These are phyloP conservation scores for Ophiostoma tasmaniense DNA, from an alignment of 2,329 filamentous ascomycete genomes.

Conservation along the genomic window DNA sequence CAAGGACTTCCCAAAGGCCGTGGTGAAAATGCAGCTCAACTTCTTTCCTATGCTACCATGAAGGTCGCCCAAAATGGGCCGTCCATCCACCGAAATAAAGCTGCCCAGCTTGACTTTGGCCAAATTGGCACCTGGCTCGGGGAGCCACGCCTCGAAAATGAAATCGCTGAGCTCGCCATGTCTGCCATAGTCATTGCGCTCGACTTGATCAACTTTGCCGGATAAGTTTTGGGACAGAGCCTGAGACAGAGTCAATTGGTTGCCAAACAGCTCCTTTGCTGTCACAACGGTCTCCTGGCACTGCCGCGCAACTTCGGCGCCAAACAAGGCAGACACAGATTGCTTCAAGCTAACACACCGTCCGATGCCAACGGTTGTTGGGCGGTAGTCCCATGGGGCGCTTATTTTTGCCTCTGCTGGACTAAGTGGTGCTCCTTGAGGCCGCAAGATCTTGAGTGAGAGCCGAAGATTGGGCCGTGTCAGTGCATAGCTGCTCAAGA, in stretches of 20 bases:
- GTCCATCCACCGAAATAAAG: constrained; percentile 60
- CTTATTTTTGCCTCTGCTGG: constrained; percentile 28
- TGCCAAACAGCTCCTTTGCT: not conserved
- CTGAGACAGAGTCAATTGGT: constrained; percentile 8
- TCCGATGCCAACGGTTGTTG: not conserved
- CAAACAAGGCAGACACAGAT: constrained; percentile 54
- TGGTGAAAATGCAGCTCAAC: constrained; percentile 45
- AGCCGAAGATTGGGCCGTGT: constrained; percentile 56
- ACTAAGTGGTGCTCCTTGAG: constrained; percentile 7
- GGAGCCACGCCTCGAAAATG: constrained; percentile 49
- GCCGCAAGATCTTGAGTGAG: constrained; percentile 49
- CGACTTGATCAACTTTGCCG: not conserved
- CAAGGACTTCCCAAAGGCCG: constrained; percentile 33
- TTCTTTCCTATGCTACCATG: constrained; percentile 54
- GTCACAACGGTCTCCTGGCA: constrained; percentile 13
- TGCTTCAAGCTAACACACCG: constrained; percentile 39
- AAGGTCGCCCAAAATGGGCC: constrained; percentile 49
- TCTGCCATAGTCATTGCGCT: not conserved
- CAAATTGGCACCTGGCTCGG: constrained; percentile 39
- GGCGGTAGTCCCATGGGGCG: constrained; percentile 54
- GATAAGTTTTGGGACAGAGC: not conserved
- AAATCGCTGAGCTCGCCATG: constrained; percentile 26
- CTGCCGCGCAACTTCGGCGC: constrained; percentile 30
- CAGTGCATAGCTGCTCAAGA: constrained; percentile 57
- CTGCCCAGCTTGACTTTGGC: constrained; percentile 40